Evolutionary conservation across 2,329 filamentous ascomycete genomes (phyloP), one percentile per base, ranked within the genome.

Genomic region (Alternaria sp.): DNA sequence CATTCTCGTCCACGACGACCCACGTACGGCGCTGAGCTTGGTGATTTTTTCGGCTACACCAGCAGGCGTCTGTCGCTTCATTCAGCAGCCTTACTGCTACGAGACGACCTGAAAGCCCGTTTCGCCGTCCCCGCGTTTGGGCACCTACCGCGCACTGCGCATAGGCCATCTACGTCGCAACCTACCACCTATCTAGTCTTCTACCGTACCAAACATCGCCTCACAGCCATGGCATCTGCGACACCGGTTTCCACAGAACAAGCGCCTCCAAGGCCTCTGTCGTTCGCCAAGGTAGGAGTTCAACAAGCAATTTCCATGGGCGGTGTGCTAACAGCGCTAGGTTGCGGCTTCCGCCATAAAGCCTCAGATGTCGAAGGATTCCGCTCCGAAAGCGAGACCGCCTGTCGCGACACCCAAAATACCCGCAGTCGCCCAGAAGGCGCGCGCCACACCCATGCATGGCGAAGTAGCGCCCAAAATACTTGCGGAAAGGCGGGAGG

Each of bases 251-350:
- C 74, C 56, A 59, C 71, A 26, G 78, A 79, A 56, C 70, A 75
- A 54, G 58, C 70, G 26, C 68, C 70, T 82, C 64, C 67, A 57
- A 89, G 88, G 80, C 86, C 90, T 71, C 57, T 63, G 26, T 92
- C 91, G 46, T 94, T 94, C 84, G 91, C 91, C 81, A 93, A 92
- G 87, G 91, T 92, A 83, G 62, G 84, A 72, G 30, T 11, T 14
- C 14, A 28, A 43, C 4, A 43, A 44, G 4, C 50, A 15, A 15
- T 26, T 20, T 12, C 25, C 4, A 12, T 37, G 7, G 12, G 3
- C 47, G 33, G 50, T 28, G 25, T 56, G 50, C 71, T 78, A 58
- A 76, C 45, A 46, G 18, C 55, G 14, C n/a, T 37, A 82, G 80
- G 80, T 83, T 57, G 80, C 80, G 61, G 80, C 81, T 51, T 79